phyloP scores from a whole-genome alignment of 2,329 filamentous ascomycete genomes.

The Colletotrichum shisoi region DNA sequence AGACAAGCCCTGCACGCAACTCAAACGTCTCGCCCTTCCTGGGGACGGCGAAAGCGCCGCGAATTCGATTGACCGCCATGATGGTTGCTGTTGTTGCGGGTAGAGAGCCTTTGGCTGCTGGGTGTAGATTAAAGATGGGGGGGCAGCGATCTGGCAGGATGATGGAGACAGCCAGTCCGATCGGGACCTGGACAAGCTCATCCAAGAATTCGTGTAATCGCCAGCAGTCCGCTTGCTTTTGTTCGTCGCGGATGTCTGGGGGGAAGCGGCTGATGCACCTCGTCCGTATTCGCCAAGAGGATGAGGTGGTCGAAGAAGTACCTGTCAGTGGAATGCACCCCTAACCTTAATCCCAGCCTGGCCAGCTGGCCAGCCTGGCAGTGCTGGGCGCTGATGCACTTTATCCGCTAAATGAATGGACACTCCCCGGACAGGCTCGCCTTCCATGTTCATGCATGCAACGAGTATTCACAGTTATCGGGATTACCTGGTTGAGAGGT shows the following conservation, averaged over 20 bases:
- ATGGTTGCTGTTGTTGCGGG: slow-evolving; percentile 44
- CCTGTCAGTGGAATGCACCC: slow-evolving; percentile 31
- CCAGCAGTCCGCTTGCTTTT: slow-evolving; percentile 20
- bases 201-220: slow-evolving; percentile 19
- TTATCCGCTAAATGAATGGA: slow-evolving; percentile 29
- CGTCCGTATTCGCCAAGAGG: slow-evolving; percentile 35
- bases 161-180: slow-evolving; percentile 34
- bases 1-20: slow-evolving; percentile 91
- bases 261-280: slow-evolving; percentile 28
- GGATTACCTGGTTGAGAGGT: background rate
- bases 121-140: slow-evolving; percentile 1
- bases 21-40: slow-evolving; percentile 98
- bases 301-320: slow-evolving; percentile 39
- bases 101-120: slow-evolving; percentile 43
- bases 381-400: slow-evolving; percentile 22
- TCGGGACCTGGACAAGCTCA: slow-evolving; percentile 34
- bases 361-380: slow-evolving; percentile 36
- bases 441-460: slow-evolving; percentile 22
- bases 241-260: slow-evolving; percentile 10
- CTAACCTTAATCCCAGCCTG: slow-evolving; percentile 38
- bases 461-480: background rate
- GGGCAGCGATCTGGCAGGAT: slow-evolving; percentile 18
- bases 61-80: slow-evolving; percentile 97
- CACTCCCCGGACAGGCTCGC: slow-evolving; percentile 3
- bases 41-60: slow-evolving; percentile 89